Base-by-base conservation (phyloP, 2,329 filamentous ascomycete genomes). In the Rutstroemia sydowiana region DNA sequence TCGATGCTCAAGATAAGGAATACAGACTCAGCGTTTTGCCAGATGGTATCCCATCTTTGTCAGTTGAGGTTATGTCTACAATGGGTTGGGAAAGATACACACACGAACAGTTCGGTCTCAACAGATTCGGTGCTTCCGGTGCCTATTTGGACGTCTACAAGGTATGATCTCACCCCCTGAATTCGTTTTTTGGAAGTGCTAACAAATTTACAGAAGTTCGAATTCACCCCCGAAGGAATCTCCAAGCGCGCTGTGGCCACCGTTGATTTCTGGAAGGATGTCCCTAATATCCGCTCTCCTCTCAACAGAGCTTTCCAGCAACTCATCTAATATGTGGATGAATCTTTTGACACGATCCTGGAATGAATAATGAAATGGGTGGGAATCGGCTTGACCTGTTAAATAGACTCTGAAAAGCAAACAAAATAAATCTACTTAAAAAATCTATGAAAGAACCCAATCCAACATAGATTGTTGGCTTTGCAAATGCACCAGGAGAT, bases 1-100 rank as follows among this genome's bases (percentile, higher is more conserved):
- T 98, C 67, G 93, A 98, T 70, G 76, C 84, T 36, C 93, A 98
- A 77, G 66, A 78, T 71, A 95, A 96, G 85, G 90, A 92, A 61
- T 98, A 98, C 84, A 85, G 84, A 70, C 85, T 98, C 63, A 86
- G 84, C 61, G 87, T 95, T 61, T 82, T 98, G 58, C 93, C 92
- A 65, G 90, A 96, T 70, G 91, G 91, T 62, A 92, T 96, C 69
- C 92, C 93, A 61, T 82, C 90, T 57, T 73, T 98, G 72, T 95
- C 88, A 52, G 87, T 98, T 63, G 93, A 98, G 79, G 91, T 90
- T 71, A 95, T 95, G 88, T 87, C 81, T 73, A 98, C 93, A 63
- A 84, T 96, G 74, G 93, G 93, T 64, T 98, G 93, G 93, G 91
- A 97, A 82, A 87, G 92, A 73, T 98, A 97, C 77, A 88, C 90